Evolutionary conservation across 179 eudicot genomes (phyloP), one percentile per base, ranked within the genome.

Genomic region (Heliamphora pulchella): DNA sequence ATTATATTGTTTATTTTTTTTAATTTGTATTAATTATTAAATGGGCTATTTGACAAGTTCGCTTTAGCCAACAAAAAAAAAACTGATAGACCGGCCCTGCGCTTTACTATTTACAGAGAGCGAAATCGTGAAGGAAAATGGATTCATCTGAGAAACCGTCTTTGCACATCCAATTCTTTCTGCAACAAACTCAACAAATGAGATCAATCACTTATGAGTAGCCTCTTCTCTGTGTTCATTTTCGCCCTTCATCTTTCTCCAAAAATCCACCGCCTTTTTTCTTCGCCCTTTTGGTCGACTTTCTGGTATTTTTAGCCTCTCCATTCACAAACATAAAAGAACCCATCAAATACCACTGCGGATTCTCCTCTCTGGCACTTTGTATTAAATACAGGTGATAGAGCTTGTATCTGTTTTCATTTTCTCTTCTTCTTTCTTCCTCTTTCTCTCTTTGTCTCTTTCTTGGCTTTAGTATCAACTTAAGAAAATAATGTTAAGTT

Each of bases 101-200:
- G 31, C 31, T 31, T 31, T 31, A 31, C 31, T 31, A 31, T 31
- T 31, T 31, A 31, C 31, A 31, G 31, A 31, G 31, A 31, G 31
- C 31, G 31, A 31, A 31, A 31, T 31, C 31, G 31, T 31, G 31
- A 31, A 31, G 31, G 31, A 31, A 31, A 31, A 31, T 31, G 58
- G 58, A 54, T 2, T 8, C 11, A 54, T 51, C 73, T 71, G 11
- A 48, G 62, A 50, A 50, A 72, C 80, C 73, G 50, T 22, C 50
- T 51, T 14, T 50, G 70, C 79, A 11, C 5, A 46, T 5, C 41
- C 46, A 62, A n/a, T 62, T 76, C 14, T 62, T 46, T 76, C 79
- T 18, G 80, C 5, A 65, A 8, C 71, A 51, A 8, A 13, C 22
- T 77, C 57, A 13, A 48, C 46, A 47, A 63, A 47, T 66, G 62